These are phyloP conservation scores for Brassica balearica DNA, from an alignment of 441 rosid species.

Conservation along the genomic window DNA sequence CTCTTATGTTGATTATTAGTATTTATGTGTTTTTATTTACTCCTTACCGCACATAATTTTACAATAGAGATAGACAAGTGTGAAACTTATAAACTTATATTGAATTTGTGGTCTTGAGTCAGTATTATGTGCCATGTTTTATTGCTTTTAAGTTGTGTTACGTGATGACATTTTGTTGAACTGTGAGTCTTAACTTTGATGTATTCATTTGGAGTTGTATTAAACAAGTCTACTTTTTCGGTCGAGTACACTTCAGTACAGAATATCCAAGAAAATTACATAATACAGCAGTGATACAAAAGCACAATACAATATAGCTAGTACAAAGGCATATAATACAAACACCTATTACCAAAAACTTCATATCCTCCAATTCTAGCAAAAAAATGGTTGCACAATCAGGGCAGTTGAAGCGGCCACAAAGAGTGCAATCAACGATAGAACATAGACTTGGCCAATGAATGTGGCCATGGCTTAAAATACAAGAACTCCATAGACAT, in stretches of 20 bases:
- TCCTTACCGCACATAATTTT: too few relatives aligned
- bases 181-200: not conserved
- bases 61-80: too few relatives aligned
- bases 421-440: constrained; percentile 82
- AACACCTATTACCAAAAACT: not conserved
- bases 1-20: too few relatives aligned
- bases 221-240: not conserved
- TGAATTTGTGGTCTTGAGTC: too few relatives aligned
- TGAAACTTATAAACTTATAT: too few relatives aligned
- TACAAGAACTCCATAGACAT: constrained; percentile 75
- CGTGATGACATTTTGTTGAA: not conserved
- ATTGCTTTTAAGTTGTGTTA: not conserved
- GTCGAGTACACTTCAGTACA: not conserved
- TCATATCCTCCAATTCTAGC: not conserved
- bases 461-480: constrained; percentile 93
- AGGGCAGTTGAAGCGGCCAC: constrained; percentile 93
- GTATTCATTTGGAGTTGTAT: not conserved
- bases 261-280: not conserved
- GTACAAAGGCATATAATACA: not conserved
- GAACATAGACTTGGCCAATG: constrained; percentile 85
- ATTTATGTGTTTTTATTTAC: too few relatives aligned
- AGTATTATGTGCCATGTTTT: not conserved
- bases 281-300: not conserved
- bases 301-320: not conserved
- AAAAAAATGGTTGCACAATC: constrained; percentile 26